A percentile compares a stretch with the other conserved stretches of the same genome.
Conservation (phyloP, 805 yeast genomes). For the Saccharomycopsis vini region DNA sequence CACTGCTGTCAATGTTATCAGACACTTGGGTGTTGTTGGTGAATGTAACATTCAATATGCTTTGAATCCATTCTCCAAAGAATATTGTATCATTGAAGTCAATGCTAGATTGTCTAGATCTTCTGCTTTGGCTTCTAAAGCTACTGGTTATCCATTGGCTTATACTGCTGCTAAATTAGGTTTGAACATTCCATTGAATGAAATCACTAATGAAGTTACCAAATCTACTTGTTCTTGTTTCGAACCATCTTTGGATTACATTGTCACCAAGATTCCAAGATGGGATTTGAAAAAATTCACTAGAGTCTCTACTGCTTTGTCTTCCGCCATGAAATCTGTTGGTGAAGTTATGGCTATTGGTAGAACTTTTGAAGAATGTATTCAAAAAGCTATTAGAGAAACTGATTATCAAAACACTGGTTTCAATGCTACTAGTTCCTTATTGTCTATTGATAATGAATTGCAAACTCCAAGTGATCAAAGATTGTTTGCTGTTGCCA, state of each 20-base stretch:
- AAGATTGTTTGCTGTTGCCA: slow-evolving; percentile 92
- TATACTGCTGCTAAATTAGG: slow-evolving; percentile 97
- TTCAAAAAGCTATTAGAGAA: slow-evolving; percentile 94
- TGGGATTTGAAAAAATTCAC: slow-evolving; percentile 97
- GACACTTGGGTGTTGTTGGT: slow-evolving; percentile 98
- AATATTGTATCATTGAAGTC: slow-evolving; percentile 95
- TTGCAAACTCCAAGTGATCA: slow-evolving; percentile 96
- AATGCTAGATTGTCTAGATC: slow-evolving; percentile 97
- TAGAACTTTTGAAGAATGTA: slow-evolving; percentile 94
- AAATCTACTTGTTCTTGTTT: slow-evolving; percentile 91
- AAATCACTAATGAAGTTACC: slow-evolving; percentile 88
- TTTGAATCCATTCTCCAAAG: slow-evolving; percentile 84
- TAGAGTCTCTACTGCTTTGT: slow-evolving; percentile 77
- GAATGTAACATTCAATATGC: slow-evolving; percentile 98
- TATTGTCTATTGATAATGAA: slow-evolving; percentile 86
- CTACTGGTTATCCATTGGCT: slow-evolving; percentile 97
- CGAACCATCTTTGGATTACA: slow-evolving; percentile 95
- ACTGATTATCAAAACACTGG: slow-evolving; percentile 95
- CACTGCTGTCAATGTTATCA: slow-evolving; percentile 92
- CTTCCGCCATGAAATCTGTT: slow-evolving; percentile 95
- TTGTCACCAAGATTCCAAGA: slow-evolving; percentile 96
- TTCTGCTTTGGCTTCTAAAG: slow-evolving; percentile 98
- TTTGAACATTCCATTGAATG: slow-evolving; percentile 82
- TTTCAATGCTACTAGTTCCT: slow-evolving; percentile 74
- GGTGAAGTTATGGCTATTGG: slow-evolving; percentile 99